Base-by-base conservation (phyloP, 768 basidiomycete species). In the Termitomyces sp. region DNA sequence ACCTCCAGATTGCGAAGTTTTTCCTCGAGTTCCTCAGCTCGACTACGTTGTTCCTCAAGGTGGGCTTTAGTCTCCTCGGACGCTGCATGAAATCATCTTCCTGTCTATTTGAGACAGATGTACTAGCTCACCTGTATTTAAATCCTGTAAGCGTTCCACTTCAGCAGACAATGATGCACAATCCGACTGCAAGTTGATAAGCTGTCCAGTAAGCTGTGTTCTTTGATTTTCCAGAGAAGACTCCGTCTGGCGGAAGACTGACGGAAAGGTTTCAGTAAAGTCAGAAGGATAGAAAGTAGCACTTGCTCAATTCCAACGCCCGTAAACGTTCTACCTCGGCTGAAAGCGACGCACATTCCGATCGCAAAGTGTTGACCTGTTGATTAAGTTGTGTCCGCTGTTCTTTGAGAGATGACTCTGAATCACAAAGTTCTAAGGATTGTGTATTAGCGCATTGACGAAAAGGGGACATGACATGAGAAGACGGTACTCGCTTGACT, bases 11-110 rank as follows among this genome's bases (percentile, higher is more conserved):
- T 67, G 18, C 69, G 62, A 57, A 74, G 66, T 48, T 67, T 70
- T 31, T 67, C 68, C 49, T 73, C 62, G 34, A 77, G 63, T 39
- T 66, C 65, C 60, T 72, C 63, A 20, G 69, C 66, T 36, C 66
- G 66, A 42, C 48, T 63, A 24, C 67, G 71, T 63, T 78, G 74
- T 57, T 74, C 68, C 36, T 72, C 63, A 30, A 81, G 69, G 13
- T 61, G 65, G 13, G 66, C 64, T 52, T 78, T 71, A 46, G 70
- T 66, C 55, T 73, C 66, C 50, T 70, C 70, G 37, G 68, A 59
- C 65, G 69, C 75, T 80, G 42, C 34, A 22, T 33, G 18, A 50
- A 39, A 27, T 33, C 60, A 27, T 2, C 9, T 41, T 42, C 22
- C 34, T 56, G 31, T n/a, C 12, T 13, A 36, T 42, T 3, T 27